phyloP scores from a whole-genome alignment of 1,284 basidiomycete genomes.

The Ganoderma multipileum region DNA sequence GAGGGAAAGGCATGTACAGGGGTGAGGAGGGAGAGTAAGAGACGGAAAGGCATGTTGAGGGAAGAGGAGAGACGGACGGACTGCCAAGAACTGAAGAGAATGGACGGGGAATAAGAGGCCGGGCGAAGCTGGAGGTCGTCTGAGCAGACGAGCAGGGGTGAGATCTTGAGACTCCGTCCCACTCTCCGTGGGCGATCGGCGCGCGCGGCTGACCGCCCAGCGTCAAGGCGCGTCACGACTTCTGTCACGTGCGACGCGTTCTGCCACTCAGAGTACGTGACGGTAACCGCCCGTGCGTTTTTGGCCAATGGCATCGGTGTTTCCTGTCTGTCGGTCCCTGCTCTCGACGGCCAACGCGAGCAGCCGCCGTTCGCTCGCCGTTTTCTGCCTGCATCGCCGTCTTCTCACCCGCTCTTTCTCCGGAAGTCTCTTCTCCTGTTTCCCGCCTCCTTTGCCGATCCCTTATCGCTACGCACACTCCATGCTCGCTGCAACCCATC shows the following conservation, averaged over 20 bases:
- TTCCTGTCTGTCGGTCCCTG: not conserved
- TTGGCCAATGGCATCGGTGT: not conserved
- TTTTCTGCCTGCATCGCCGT: slow-evolving; percentile 9
- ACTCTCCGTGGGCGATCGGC: not conserved
- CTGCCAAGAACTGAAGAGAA: not conserved
- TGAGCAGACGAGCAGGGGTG: no score
- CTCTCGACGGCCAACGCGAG: not conserved
- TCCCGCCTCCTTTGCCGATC: not conserved
- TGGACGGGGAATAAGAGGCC: not conserved
- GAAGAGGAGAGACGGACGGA: slow-evolving; percentile 1
- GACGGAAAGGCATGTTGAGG: slow-evolving; percentile 9
- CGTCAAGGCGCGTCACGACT: slow-evolving; percentile 18
- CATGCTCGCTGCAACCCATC: slow-evolving; percentile 23
- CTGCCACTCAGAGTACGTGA: not conserved
- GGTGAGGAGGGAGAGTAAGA: slow-evolving; percentile 20
- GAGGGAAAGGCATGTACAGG: slow-evolving; percentile 2
- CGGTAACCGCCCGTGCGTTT: slow-evolving; percentile 11
- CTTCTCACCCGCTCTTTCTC: not conserved
- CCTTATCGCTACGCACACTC: not conserved
- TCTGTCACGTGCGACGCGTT: slow-evolving; percentile 30
- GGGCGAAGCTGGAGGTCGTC: not conserved
- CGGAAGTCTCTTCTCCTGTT: not conserved
- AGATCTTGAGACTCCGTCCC: not conserved
- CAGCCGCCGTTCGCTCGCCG: not conserved
- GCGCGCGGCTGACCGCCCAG: not conserved